Evolutionary conservation across 2,329 filamentous ascomycete species (phyloP).

Genomic region (Aspergillus ochraceoroseus): DNA sequence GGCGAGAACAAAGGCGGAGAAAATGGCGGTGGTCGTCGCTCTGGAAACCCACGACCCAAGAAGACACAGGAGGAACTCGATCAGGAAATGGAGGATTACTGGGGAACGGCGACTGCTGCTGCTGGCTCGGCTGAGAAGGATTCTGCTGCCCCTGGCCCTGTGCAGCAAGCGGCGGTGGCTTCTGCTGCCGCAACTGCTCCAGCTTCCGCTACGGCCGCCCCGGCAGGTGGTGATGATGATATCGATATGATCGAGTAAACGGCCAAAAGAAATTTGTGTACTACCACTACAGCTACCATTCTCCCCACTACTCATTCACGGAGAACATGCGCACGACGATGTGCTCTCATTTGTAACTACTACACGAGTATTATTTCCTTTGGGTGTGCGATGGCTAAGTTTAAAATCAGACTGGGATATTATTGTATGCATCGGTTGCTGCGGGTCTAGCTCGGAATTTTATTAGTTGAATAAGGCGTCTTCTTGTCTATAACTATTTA

Average conservation of each 20-base stretch:
- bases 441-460: background rate
- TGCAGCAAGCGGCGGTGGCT: conserved; percentile 25
- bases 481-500: no score
- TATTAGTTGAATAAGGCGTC: no score
- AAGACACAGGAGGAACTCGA: conserved; percentile 92
- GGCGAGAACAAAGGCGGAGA: conserved; percentile 28
- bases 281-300: no score
- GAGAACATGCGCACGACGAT: no score
- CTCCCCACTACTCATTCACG: no score
- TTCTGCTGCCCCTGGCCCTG: no score
- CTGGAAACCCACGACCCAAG: conserved; percentile 56
- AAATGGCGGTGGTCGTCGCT: no score
- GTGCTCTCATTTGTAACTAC: conserved; percentile 1
- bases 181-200: conserved; percentile 34
- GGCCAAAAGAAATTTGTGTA: conserved; percentile 14
- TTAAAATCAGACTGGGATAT: conserved; percentile 7
- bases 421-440: conserved; percentile 1
- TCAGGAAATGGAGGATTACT: conserved; percentile 96
- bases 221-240: conserved; percentile 49
- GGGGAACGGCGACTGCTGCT: conserved; percentile 49
- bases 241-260: conserved; percentile 68
- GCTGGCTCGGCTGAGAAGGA: conserved; percentile 40
- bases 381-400: background rate
- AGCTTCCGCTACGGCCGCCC: conserved; percentile 28
- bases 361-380: background rate